Conservation (phyloP, 352 stramenopile genomes). For the Plasmopara muralis region DNA sequence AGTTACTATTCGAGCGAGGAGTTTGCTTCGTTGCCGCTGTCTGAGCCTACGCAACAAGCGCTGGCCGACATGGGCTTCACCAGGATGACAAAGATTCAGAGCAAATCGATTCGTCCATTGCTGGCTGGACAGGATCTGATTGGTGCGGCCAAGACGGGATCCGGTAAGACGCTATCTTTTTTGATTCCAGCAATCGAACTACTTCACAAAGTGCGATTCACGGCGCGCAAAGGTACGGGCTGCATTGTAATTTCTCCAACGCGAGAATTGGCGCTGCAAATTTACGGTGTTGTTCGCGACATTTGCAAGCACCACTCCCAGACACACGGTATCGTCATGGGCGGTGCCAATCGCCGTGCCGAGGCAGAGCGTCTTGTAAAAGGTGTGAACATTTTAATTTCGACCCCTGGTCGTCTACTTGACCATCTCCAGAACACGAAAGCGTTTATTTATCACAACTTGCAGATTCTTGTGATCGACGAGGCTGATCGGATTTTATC, state of each 20-base stretch:
- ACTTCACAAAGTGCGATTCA: constrained; percentile 95
- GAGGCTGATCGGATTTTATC: constrained; percentile 98
- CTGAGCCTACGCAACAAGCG: constrained; percentile 83
- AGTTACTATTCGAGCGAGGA: constrained; percentile 85
- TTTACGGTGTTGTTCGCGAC: constrained; percentile 97
- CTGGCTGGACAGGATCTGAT: constrained; percentile 96
- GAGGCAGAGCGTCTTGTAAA: constrained; percentile 93
- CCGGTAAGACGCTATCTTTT: constrained; percentile 98
- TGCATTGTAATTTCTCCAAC: constrained; percentile 98
- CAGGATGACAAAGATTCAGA: constrained; percentile 97
- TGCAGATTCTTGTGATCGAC: constrained; percentile 97
- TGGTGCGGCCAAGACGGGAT: constrained; percentile 96
- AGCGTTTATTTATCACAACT: constrained; percentile 95
- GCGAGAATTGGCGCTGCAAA: constrained; percentile 97
- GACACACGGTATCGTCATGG: constrained; percentile 97
- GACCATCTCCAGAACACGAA: constrained; percentile 98
- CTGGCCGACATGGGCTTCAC: constrained; percentile 89
- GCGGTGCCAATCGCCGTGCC: constrained; percentile 94
- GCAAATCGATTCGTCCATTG: constrained; percentile 93
- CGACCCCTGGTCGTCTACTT: constrained; percentile 95
- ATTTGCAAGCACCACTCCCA: constrained; percentile 93
- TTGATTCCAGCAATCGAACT: constrained; percentile 97
- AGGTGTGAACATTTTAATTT: constrained; percentile 97
- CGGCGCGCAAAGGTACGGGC: constrained; percentile 92
- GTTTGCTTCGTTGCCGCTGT: constrained; percentile 90